phyloP scores from a whole-genome alignment of 306 rosid genomes.

The Cotoneaster glaucophyllus region DNA sequence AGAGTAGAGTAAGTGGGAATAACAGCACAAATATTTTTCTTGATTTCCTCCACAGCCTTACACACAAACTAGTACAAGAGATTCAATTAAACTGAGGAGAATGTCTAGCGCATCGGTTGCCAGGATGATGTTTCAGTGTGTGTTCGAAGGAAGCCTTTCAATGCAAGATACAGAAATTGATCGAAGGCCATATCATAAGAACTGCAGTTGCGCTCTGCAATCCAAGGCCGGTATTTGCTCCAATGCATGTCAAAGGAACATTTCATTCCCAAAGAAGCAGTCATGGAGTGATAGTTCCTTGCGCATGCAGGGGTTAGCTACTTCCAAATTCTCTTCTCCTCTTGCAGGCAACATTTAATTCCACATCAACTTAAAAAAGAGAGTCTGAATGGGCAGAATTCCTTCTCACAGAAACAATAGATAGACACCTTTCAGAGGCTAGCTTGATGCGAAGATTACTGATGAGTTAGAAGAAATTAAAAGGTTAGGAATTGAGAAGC shows the following conservation, averaged over 20 bases:
- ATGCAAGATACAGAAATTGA: slow-evolving; percentile 42
- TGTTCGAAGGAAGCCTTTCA: slow-evolving; percentile 55
- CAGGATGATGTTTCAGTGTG: slow-evolving; percentile 33
- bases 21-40: neutral
- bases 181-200: slow-evolving; percentile 61
- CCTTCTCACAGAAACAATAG: neutral
- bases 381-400: neutral
- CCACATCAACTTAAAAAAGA: neutral
- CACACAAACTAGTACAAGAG: neutral
- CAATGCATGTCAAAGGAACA: neutral
- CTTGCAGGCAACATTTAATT: neutral
- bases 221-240: neutral
- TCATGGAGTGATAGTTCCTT: neutral
- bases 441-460: neutral
- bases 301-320: neutral
- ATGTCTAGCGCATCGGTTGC: slow-evolving; percentile 36
- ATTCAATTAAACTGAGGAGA: neutral
- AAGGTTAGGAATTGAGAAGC: neutral
- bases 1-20: neutral
- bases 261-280: neutral
- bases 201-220: slow-evolving; percentile 32
- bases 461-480: neutral
- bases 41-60: neutral
- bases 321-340: neutral
- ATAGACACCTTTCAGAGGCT: neutral